A percentile compares a stretch with the other conserved stretches of the same genome.
Evolutionary conservation across 768 basidiomycete genomes (phyloP).

Genomic region (Nidula microcarpa): DNA sequence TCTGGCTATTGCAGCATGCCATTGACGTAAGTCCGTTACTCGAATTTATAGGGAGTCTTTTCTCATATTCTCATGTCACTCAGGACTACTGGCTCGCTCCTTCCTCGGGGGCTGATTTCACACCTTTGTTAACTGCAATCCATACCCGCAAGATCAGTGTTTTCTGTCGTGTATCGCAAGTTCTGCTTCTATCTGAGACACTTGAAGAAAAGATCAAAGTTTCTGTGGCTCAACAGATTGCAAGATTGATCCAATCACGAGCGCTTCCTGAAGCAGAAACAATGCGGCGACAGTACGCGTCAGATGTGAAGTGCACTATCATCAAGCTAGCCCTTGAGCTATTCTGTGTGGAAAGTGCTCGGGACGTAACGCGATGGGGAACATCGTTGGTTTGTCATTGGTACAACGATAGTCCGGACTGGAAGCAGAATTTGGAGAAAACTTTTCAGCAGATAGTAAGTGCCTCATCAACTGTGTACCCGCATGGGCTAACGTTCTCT

Average conservation of each 20-base stretch:
- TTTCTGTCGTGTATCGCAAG: conserved; percentile 21
- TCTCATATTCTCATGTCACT: not conserved
- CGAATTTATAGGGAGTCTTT: not conserved
- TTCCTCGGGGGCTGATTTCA: conserved; percentile 20
- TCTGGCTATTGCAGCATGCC: conserved; percentile 46
- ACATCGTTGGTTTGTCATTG: conserved; percentile 29
- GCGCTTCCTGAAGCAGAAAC: conserved; percentile 46
- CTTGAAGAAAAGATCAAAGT: conserved; percentile 11
- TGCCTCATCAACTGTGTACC: not conserved
- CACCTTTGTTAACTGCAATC: conserved; percentile 43
- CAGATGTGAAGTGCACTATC: conserved; percentile 35
- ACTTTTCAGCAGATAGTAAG: conserved; percentile 40
- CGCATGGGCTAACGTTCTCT: not conserved
- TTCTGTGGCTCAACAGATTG: conserved; percentile 24
- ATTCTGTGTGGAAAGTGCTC: conserved; percentile 13
- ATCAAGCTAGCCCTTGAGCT: conserved; percentile 40
- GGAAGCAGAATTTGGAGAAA: conserved; percentile 39
- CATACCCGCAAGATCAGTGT: conserved; percentile 42
- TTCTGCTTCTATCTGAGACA: conserved; percentile 10
- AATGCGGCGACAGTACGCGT: conserved; percentile 3
- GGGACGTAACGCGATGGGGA: conserved; percentile 24
- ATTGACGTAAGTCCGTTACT: conserved; percentile 39
- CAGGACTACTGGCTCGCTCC: conserved; percentile 50
- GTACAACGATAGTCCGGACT: conserved; percentile 32
- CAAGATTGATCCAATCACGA: conserved; percentile 36